Percentiles rank a stretch among this genome's conserved stretches.
phyloP scores from a whole-genome alignment of 2,329 filamentous ascomycete genomes.

The Alternaria novae-zelandiae region DNA sequence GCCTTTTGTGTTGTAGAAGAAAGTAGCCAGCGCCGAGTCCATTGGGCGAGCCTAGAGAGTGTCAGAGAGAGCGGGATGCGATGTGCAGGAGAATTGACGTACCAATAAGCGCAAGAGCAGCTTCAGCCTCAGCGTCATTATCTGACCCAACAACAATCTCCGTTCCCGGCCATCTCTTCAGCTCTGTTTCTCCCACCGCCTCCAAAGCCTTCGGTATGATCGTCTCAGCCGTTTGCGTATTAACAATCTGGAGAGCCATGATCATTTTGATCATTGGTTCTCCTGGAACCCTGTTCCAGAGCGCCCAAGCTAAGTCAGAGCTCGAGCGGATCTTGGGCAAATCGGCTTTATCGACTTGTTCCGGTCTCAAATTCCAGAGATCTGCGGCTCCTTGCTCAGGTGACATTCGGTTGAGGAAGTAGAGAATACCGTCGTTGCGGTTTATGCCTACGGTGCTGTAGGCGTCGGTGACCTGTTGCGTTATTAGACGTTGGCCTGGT shows the following conservation, averaged over 20 bases:
- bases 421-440: conserved; percentile 8
- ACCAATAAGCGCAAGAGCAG: conserved; percentile 1
- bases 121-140: background rate
- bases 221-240: background rate
- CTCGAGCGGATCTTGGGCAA: background rate
- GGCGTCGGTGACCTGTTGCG: conserved; percentile 10
- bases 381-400: background rate
- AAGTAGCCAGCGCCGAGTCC: conserved; percentile 18
- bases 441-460: conserved; percentile 11
- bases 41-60: conserved; percentile 13
- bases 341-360: background rate
- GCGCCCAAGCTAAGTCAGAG: background rate
- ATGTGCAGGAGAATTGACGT: background rate
- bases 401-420: conserved; percentile 4
- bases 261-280: background rate
- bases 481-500: background rate
- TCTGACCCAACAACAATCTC: background rate
- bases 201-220: background rate
- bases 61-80: background rate
- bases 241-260: background rate
- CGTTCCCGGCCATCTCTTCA: conserved; percentile 1
- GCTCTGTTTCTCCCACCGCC: background rate
- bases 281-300: conserved; percentile 1
- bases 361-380: background rate
- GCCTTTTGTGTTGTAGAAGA: conserved; percentile 16